These are phyloP conservation scores for Fagopyrum esculentum DNA, from an alignment of 148 eudicot genomes.

Conservation along the genomic window DNA sequence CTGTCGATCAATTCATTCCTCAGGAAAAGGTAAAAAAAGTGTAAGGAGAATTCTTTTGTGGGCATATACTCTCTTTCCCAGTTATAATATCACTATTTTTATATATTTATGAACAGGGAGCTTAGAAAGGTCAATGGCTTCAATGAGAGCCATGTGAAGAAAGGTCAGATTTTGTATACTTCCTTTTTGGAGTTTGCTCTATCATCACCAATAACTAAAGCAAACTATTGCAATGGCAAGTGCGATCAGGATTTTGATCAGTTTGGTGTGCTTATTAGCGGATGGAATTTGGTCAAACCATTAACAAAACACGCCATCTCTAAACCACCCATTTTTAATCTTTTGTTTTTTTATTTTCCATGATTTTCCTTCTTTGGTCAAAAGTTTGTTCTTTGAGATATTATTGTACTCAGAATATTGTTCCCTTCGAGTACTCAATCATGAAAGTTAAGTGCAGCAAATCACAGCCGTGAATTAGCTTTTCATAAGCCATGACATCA, in stretches of 20 bases:
- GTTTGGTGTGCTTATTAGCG: neutral
- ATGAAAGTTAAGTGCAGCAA: neutral
- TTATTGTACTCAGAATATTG: neutral
- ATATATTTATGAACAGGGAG: neutral
- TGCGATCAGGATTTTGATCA: neutral
- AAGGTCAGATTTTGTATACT: conserved; percentile 8
- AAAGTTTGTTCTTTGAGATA: no score
- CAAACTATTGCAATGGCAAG: neutral
- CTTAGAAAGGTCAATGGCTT: conserved; percentile 5
- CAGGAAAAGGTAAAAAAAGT: neutral
- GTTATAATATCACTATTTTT: neutral
- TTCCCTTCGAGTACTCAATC: neutral
- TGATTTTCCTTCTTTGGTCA: no score
- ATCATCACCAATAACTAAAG: neutral
- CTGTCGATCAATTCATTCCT: neutral
- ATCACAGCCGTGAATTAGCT: neutral
- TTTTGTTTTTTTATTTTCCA: no score
- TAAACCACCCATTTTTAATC: neutral
- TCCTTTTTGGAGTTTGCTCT: conserved; percentile 3
- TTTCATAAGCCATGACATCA: conserved; percentile 14
- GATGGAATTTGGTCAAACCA: neutral
- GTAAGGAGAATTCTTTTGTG: neutral
- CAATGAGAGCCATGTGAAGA: neutral
- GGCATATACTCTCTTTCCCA: neutral
- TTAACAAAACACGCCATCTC: neutral